Conservation (phyloP, 768 basidiomycete species). For the Termitomyces sp. region DNA sequence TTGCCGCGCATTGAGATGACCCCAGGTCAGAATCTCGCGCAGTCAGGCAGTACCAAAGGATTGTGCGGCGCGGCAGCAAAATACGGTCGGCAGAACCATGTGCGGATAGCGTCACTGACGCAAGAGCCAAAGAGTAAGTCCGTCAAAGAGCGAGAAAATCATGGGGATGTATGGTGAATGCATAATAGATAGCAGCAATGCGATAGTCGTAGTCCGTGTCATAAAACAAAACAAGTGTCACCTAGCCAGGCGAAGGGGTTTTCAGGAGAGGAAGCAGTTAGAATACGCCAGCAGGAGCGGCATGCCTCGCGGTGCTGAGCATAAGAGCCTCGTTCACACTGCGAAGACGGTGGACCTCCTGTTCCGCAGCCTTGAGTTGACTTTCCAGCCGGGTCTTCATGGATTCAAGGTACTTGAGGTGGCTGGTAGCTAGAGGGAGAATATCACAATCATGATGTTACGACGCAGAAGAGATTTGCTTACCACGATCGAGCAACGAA, state of each 20-base stretch:
- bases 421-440: constrained; percentile 56
- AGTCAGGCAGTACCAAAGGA: constrained; percentile 18
- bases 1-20: constrained; percentile 23
- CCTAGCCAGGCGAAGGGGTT: constrained; percentile 50
- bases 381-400: constrained; percentile 70
- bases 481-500: constrained; percentile 80
- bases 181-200: constrained; percentile 41
- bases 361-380: constrained; percentile 71
- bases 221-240: constrained; percentile 48
- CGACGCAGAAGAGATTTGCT: constrained; percentile 17
- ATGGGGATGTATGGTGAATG: constrained; percentile 26
- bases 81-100: constrained; percentile 25
- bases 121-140: constrained; percentile 32
- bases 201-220: constrained; percentile 33
- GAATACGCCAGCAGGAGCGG: constrained; percentile 28
- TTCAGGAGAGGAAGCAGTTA: constrained; percentile 12
- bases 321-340: constrained; percentile 87
- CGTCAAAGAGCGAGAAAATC: constrained; percentile 26
- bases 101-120: constrained; percentile 26
- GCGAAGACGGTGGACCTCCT: constrained; percentile 75
- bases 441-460: constrained; percentile 7
- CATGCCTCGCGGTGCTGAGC: constrained; percentile 78
- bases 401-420: constrained; percentile 84
- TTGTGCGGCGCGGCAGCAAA: constrained; percentile 56
- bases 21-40: constrained; percentile 33